These are phyloP conservation scores for Phaseolus lunatus DNA, from an alignment of 306 rosid species.

Conservation along the genomic window DNA sequence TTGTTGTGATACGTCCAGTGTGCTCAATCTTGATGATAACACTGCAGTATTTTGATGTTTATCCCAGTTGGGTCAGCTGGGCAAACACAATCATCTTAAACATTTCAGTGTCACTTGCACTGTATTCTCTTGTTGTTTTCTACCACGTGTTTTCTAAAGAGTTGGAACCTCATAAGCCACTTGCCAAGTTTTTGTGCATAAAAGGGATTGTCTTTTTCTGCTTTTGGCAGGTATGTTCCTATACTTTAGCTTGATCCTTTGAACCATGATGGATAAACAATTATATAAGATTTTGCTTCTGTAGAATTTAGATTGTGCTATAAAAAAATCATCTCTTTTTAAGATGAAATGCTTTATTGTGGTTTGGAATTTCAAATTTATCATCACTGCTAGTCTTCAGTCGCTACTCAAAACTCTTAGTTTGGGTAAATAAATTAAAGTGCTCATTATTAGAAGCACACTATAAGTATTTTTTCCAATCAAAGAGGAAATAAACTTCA, in stretches of 20 bases:
- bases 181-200: conserved; percentile 87
- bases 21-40: conserved; percentile 85
- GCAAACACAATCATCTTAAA: conserved; percentile 80
- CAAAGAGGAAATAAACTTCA: no score
- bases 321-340: conserved; percentile 6
- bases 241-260: background rate
- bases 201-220: conserved; percentile 95
- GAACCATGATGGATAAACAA: background rate
- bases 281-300: background rate
- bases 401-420: background rate
- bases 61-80: conserved; percentile 91
- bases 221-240: conserved; percentile 87
- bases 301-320: conserved; percentile 26
- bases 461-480: no score
- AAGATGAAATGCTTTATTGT: background rate
- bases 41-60: conserved; percentile 63
- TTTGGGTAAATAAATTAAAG: background rate
- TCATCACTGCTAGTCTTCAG: background rate
- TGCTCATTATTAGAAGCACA: no score
- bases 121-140: conserved; percentile 81
- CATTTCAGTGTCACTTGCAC: conserved; percentile 75
- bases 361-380: conserved; percentile 18
- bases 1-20: conserved; percentile 77
- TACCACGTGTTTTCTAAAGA: conserved; percentile 92
- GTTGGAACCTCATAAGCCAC: conserved; percentile 81